Percentiles rank a stretch among this genome's conserved stretches.
phyloP scores from a whole-genome alignment of 768 basidiomycete genomes.

The Pleurotus platypus region DNA sequence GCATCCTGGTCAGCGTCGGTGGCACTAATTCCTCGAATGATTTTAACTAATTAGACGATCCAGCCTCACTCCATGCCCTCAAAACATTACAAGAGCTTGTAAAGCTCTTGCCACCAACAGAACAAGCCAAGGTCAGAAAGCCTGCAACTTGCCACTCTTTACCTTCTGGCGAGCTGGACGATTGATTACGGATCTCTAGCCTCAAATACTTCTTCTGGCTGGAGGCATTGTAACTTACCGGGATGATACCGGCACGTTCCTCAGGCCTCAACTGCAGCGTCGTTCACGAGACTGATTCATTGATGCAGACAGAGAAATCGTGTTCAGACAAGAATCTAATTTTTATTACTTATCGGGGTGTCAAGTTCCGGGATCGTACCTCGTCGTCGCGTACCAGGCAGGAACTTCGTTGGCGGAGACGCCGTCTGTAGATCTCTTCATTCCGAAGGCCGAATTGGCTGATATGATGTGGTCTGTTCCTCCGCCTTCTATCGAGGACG shows the following conservation, averaged over 20 bases:
- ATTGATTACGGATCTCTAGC: conserved; percentile 30
- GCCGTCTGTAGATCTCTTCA: conserved; percentile 62
- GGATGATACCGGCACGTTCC: conserved; percentile 78
- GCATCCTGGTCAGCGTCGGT: neutral
- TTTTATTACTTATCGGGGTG: conserved; percentile 78
- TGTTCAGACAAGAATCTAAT: conserved; percentile 58
- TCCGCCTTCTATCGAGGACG: conserved; percentile 61
- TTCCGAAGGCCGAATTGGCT: conserved; percentile 55
- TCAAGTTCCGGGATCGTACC: conserved; percentile 63
- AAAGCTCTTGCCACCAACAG: conserved; percentile 42
- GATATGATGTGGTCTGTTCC: conserved; percentile 59
- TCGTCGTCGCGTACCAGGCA: conserved; percentile 57
- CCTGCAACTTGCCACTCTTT: too few relatives aligned
- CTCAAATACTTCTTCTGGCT: conserved; percentile 69
- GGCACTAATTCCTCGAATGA: neutral
- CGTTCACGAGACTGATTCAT: conserved; percentile 44
- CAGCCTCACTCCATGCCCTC: conserved; percentile 49
- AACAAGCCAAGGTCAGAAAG: conserved; percentile 41
- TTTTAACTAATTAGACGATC: conserved; percentile 6
- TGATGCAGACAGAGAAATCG: neutral
- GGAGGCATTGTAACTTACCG: conserved; percentile 47
- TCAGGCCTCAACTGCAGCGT: conserved; percentile 5
- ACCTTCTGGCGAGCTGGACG: too few relatives aligned
- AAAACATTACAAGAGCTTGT: conserved; percentile 9
- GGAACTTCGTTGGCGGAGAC: conserved; percentile 38